Evolutionary conservation across 768 basidiomycete genomes (phyloP).

Genomic region (Cystofilobasidium bisporidii): DNA sequence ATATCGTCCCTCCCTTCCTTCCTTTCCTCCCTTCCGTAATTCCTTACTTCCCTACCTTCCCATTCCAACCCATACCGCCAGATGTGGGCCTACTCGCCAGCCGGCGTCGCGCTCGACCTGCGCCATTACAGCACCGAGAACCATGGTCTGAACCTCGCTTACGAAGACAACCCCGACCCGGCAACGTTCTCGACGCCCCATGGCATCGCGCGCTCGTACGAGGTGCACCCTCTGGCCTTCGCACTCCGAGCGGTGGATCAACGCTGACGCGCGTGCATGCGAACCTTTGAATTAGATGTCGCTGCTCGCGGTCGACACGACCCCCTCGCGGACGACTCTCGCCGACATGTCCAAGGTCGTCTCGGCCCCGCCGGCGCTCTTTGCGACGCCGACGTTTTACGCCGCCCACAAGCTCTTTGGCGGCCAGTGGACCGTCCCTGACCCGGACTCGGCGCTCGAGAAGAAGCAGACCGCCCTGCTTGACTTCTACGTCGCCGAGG

Average conservation of each 20-base stretch:
- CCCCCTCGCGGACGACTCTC: neutral
- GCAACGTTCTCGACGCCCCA: neutral
- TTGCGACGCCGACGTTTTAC: conserved; percentile 10
- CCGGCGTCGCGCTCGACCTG: conserved; percentile 10
- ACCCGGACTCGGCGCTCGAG: neutral
- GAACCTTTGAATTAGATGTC: conserved; percentile 7
- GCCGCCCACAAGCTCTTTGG: conserved; percentile 3
- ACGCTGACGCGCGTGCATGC: neutral
- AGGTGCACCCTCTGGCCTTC: neutral
- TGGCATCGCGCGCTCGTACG: conserved; percentile 4
- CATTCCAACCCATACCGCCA: too few relatives aligned
- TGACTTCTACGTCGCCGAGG: conserved; percentile 10
- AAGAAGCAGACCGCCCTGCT: conserved; percentile 10
- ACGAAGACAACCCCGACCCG: conserved; percentile 17
- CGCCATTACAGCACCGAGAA: conserved; percentile 3
- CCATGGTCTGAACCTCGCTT: neutral
- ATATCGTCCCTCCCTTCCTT: too few relatives aligned
- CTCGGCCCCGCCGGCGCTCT: conserved; percentile 1
- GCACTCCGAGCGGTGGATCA: neutral
- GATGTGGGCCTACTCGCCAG: conserved; percentile 21
- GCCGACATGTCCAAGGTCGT: neutral
- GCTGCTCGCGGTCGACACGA: conserved; percentile 8
- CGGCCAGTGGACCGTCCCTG: neutral
- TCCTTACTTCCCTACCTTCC: too few relatives aligned
- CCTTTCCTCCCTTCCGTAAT: too few relatives aligned